Evolutionary conservation across 2,329 filamentous ascomycete genomes (phyloP).

Genomic region (Botryosphaeria dothidea): DNA sequence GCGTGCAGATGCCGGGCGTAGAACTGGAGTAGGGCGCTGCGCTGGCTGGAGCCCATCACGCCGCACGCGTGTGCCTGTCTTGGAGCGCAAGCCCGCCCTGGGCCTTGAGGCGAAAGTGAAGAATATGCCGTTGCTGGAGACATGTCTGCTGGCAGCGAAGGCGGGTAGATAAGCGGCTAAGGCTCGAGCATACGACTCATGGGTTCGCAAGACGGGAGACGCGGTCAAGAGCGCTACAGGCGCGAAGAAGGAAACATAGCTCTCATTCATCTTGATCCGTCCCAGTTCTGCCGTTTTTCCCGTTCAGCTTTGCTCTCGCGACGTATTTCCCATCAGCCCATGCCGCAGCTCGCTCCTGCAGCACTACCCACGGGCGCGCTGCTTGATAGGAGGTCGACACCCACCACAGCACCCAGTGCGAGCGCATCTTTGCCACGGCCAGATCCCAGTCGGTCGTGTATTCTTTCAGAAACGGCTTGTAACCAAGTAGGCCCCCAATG

Average conservation of each 20-base stretch:
- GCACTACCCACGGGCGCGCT: no score
- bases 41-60: neutral
- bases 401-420: neutral
- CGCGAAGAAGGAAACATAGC: no score
- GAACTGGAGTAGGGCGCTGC: neutral
- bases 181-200: no score
- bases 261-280: no score
- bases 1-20: neutral
- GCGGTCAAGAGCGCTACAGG: no score
- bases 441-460: constrained; percentile 43
- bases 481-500: constrained; percentile 40
- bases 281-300: no score
- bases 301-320: no score
- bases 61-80: neutral
- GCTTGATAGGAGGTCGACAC: neutral
- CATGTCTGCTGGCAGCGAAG: neutral
- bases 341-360: neutral
- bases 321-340: neutral
- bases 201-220: no score
- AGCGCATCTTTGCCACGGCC: constrained; percentile 13
- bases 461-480: constrained; percentile 39
- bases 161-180: neutral
- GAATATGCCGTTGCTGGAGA: neutral
- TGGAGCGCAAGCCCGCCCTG: neutral
- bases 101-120: neutral